These are phyloP conservation scores for Talaromyces trachyspermus DNA, from an alignment of 495 filamentous ascomycete genomes.

Conservation along the genomic window DNA sequence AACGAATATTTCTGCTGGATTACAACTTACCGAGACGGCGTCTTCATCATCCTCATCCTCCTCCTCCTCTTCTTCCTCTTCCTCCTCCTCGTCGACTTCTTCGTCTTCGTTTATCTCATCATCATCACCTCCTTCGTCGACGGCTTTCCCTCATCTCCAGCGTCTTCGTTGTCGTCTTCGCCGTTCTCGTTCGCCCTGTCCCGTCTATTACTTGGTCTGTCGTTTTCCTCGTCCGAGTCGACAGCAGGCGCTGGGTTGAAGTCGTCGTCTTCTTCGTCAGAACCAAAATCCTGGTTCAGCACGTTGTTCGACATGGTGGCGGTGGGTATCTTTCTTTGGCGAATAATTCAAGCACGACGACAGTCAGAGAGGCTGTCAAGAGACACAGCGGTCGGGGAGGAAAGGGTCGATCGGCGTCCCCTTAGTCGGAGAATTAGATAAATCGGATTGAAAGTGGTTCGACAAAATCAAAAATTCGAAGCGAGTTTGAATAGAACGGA, in stretches of 20 bases:
- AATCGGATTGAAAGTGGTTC: no score
- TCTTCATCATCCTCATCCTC: constrained; percentile 54
- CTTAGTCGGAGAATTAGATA: no score
- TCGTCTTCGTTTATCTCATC: constrained; percentile 17
- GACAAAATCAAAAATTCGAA: no score
- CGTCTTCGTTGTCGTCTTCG: constrained; percentile 42
- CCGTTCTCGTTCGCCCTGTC: constrained; percentile 27
- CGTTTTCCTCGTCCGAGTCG: constrained; percentile 60
- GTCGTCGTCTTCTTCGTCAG: constrained; percentile 73
- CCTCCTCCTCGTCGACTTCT: constrained; percentile 40
- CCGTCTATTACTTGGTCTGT: constrained; percentile 32
- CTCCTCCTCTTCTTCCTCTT: constrained; percentile 41
- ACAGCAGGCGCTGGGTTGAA: constrained; percentile 69
- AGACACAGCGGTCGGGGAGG: no score
- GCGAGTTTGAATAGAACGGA: no score
- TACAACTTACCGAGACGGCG: constrained; percentile 43
- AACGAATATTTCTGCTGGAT: no score
- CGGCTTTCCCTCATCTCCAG: constrained; percentile 40
- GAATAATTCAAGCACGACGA: not conserved
- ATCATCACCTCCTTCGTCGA: constrained; percentile 16
- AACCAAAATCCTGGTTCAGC: constrained; percentile 53
- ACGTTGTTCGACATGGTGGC: constrained; percentile 43
- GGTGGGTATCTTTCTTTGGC: not conserved
- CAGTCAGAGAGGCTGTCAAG: no score
- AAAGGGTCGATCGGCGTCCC: no score